Base-by-base conservation (phyloP, 2,329 filamentous ascomycete genomes). In the Arthroderma sp. region DNA sequence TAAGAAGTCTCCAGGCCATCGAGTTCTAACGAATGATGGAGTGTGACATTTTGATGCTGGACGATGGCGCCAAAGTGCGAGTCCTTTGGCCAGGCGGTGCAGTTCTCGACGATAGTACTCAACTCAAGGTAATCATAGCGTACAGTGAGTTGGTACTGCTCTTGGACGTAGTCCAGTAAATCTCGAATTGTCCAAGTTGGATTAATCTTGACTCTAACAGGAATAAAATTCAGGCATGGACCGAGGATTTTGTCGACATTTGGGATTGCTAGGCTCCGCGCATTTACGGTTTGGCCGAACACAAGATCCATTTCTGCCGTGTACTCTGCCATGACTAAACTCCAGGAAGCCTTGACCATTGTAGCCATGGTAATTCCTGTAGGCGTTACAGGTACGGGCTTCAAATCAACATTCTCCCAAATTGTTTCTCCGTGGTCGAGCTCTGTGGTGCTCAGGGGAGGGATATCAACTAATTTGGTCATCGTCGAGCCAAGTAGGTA, bases 221-320 rank as follows among this genome's bases (percentile, higher is more conserved):
- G 77, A 1, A 76, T 67, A 55, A 77, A 76, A 54, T 80, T 74
- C 70, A 75, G 77, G 45, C 73, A 77, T 0, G 76, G 75, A 0
- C 77, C 77, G 32, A 72, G 64, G 45, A 79, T 70, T 40, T 63
- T 57, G 45, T 75, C 71, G 6, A 67, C 66, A 47, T 63, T 61
- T 11, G 64, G 57, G 1, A 75, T 61, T 49, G 69, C 70, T 27
- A 73, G 67, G 54, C 72, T 74, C 42, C 77, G 73, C 0, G 77
- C 77, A 42, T 69, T 73, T 11, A 76, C 73, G 1, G 79, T 73
- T 52, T 77, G 73, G 41, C 75, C 75, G 50, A 80, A 80, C 4
- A 72, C 65, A 39, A 80, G 70, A 52, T 79, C 75, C 3, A 58
- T 59, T 6, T 60, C 52, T 1, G 50, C 50, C 0, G 72, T 63